A percentile compares a stretch with the other conserved stretches of the same genome.
Conservation (phyloP, 805 yeast genomes). For the Martiniozyma abietophila region DNA sequence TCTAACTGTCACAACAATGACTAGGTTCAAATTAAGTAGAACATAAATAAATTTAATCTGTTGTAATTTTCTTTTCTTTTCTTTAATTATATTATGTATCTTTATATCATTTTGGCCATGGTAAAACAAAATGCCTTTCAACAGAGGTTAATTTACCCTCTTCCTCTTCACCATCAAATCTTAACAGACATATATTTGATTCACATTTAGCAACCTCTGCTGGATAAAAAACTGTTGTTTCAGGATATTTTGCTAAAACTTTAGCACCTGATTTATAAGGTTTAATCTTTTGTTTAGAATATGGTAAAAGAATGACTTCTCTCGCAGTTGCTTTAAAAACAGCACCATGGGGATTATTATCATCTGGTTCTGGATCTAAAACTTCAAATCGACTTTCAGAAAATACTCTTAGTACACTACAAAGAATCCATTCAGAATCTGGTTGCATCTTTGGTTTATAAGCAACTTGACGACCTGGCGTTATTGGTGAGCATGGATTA, state of each 20-base stretch:
- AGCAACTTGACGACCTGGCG: constrained; percentile 73
- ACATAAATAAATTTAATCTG: no score
- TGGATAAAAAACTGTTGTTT: constrained; percentile 92
- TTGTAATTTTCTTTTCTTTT: no score
- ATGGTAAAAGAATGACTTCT: constrained; percentile 67
- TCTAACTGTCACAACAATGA: no score
- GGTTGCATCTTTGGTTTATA: constrained; percentile 57
- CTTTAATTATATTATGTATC: no score
- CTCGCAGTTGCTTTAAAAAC: constrained; percentile 74
- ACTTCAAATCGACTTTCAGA: constrained; percentile 57
- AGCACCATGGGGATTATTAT: constrained; percentile 79
- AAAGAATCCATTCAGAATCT: constrained; percentile 91
- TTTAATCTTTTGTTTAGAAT: constrained; percentile 12
- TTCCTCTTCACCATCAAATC: constrained; percentile 96
- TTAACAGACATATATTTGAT: constrained; percentile 68
- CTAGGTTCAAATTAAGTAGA: no score
- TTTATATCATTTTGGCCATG: constrained; percentile 47
- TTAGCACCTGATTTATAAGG: constrained; percentile 64
- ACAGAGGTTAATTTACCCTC: constrained; percentile 93
- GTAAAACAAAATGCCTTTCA: constrained; percentile 71
- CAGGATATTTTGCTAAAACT: constrained; percentile 92
- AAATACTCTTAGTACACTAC: constrained; percentile 68
- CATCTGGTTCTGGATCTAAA: constrained; percentile 98
- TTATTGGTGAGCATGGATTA: constrained; percentile 17
- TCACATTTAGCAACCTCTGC: constrained; percentile 82